These are phyloP conservation scores for Botryotinia convoluta DNA, from an alignment of 2,329 filamentous ascomycete genomes.

Conservation along the genomic window DNA sequence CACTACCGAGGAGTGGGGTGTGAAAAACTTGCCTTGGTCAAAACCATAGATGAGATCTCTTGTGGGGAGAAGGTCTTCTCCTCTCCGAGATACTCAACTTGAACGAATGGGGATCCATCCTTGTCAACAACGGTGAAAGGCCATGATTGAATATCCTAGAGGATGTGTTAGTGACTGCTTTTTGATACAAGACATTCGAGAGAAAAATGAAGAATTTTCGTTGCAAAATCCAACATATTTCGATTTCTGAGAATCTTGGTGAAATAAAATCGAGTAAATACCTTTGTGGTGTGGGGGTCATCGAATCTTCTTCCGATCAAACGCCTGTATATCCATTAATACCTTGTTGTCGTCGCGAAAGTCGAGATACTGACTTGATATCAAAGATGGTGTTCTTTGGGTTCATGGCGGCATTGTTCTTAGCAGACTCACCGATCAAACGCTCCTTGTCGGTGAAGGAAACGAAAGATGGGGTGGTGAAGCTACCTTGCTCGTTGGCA, in stretches of 20 bases:
- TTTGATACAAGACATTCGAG: neutral
- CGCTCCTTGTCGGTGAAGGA: conserved; percentile 99
- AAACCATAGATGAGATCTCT: conserved; percentile 98
- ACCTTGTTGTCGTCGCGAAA: neutral
- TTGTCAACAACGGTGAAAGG: conserved; percentile 97
- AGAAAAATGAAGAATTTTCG: neutral
- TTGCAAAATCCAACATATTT: neutral
- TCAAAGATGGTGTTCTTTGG: conserved; percentile 97
- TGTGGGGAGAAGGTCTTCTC: conserved; percentile 95
- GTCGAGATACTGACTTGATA: conserved; percentile 73
- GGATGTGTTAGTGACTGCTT: neutral
- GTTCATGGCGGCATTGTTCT: conserved; percentile 99
- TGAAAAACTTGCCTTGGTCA: conserved; percentile 73
- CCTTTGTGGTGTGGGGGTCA: conserved; percentile 95
- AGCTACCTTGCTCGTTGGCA: conserved; percentile 99
- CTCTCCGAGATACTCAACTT: conserved; percentile 95
- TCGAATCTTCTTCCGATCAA: conserved; percentile 95
- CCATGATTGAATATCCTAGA: conserved; percentile 75
- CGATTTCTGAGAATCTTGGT: neutral
- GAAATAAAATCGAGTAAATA: conserved; percentile 40
- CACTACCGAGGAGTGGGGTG: neutral
- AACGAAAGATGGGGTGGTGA: conserved; percentile 98
- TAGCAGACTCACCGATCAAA: conserved; percentile 98
- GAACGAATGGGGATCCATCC: conserved; percentile 81
- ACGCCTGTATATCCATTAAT: conserved; percentile 59